phyloP scores from a whole-genome alignment of 192 early-diverging fungal species.

The Powellomyces hirtus region DNA sequence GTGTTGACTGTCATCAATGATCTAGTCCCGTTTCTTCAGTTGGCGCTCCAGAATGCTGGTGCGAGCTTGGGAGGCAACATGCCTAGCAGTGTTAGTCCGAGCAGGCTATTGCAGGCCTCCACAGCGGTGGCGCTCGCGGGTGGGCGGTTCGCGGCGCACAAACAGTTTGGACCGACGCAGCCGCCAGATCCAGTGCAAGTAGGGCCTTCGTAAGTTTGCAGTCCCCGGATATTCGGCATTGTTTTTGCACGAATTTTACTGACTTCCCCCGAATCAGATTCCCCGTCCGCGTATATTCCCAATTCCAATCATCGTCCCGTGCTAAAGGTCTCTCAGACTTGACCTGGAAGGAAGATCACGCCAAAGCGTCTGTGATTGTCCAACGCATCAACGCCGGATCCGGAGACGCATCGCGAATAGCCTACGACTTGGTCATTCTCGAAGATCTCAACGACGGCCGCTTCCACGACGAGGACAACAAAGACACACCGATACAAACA shows the following conservation, averaged over 20 bases:
- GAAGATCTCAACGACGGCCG: slow-evolving; percentile 75
- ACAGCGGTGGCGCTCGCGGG: slow-evolving; percentile 19
- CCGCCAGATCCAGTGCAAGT: slow-evolving; percentile 20
- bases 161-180: slow-evolving; percentile 19
- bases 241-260: background rate
- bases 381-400: slow-evolving; percentile 23
- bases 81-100: slow-evolving; percentile 47
- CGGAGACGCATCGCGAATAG: slow-evolving; percentile 4
- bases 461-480: slow-evolving; percentile 65
- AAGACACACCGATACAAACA: too few relatives aligned
- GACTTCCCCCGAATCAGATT: slow-evolving; percentile 41
- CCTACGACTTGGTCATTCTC: slow-evolving; percentile 55
- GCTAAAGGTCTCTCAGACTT: slow-evolving; percentile 57
- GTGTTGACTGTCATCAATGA: slow-evolving; percentile 45
- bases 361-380: slow-evolving; percentile 32
- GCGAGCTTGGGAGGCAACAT: slow-evolving; percentile 43
- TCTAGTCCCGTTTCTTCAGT: slow-evolving; percentile 52
- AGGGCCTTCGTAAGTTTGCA: background rate
- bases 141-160: slow-evolving; percentile 21
- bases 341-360: slow-evolving; percentile 83
- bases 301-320: slow-evolving; percentile 66
- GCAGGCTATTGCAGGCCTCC: slow-evolving; percentile 63
- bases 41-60: slow-evolving; percentile 53
- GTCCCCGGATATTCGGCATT: too few relatives aligned
- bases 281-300: slow-evolving; percentile 58